Evolutionary conservation across 768 basidiomycete genomes (phyloP).

Genomic region (Hygrophorus pudorinus): DNA sequence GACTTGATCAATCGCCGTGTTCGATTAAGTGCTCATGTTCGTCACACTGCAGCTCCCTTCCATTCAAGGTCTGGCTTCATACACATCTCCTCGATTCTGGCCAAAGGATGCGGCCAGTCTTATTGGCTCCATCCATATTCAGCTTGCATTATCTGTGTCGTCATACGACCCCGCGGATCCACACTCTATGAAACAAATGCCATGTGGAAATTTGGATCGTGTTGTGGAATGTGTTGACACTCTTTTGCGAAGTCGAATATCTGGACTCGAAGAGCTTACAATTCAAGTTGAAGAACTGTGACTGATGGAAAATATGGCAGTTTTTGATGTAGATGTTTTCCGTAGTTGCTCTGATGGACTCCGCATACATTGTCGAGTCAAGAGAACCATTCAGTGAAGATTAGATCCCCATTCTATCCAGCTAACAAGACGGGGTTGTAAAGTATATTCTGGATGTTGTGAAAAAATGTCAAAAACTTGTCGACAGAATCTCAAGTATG

Average conservation of each 20-base stretch:
- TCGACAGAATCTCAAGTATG: conserved; percentile 26
- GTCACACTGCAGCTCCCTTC: conserved; percentile 55
- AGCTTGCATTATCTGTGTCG: conserved; percentile 57
- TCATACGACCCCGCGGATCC: conserved; percentile 45
- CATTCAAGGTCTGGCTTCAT: conserved; percentile 76
- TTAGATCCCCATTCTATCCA: conserved; percentile 22
- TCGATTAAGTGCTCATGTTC: conserved; percentile 1
- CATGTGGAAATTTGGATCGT: conserved; percentile 47
- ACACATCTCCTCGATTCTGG: conserved; percentile 84
- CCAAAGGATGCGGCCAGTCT: conserved; percentile 81
- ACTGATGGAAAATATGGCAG: neutral
- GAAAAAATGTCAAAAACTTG: conserved; percentile 20
- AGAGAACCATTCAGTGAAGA: neutral
- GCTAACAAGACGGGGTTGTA: conserved; percentile 21
- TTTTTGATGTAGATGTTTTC: no score
- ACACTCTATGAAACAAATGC: conserved; percentile 42
- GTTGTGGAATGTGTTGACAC: conserved; percentile 71
- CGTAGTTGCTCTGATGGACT: no score
- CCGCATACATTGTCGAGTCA: no score
- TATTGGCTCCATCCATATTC: conserved; percentile 88
- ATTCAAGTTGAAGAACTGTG: conserved; percentile 66
- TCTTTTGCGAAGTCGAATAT: conserved; percentile 60
- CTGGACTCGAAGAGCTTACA: conserved; percentile 79
- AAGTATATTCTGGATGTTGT: conserved; percentile 20
- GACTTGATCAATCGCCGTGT: neutral